These are phyloP conservation scores for Rhizomucor pusillus DNA, from an alignment of 371 early-diverging fungal genomes.

Conservation along the genomic window DNA sequence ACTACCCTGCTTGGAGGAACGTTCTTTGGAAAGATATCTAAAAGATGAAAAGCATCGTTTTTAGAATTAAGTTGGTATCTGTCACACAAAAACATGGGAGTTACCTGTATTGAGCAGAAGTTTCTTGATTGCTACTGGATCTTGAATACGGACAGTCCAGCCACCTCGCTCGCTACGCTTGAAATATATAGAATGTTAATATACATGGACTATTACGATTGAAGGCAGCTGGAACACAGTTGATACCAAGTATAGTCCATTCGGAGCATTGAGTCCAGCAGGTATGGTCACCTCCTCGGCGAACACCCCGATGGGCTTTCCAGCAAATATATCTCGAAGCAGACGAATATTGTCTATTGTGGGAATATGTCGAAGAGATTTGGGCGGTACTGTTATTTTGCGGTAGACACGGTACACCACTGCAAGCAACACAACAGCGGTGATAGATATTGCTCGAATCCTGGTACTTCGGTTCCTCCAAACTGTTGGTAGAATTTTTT, in stretches of 20 bases:
- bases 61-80: neutral
- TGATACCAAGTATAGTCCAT: conserved; percentile 9
- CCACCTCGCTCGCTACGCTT: conserved; percentile 7
- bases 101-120: conserved; percentile 10
- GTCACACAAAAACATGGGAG: neutral
- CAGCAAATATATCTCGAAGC: conserved; percentile 1
- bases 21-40: conserved; percentile 20
- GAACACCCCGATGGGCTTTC: neutral
- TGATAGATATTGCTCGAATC: neutral
- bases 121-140: conserved; percentile 3
- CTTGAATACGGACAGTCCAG: conserved; percentile 9
- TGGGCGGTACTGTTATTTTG: conserved; percentile 1
- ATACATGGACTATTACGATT: too few relatives aligned
- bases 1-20: conserved; percentile 2
- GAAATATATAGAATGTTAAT: too few relatives aligned
- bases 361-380: conserved; percentile 6
- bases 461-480: neutral
- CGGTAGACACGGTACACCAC: neutral
- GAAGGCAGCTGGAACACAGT: too few relatives aligned
- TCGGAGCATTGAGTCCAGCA: neutral
- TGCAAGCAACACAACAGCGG: conserved; percentile 1
- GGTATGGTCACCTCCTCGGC: neutral
- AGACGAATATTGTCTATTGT: neutral
- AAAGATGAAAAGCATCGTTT: too few relatives aligned
- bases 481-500: too few relatives aligned